A percentile compares a stretch with the other conserved stretches of the same genome.
These are phyloP conservation scores for Globisporangium irregulare DNA, from an alignment of 352 stramenopile genomes.

Conservation along the genomic window DNA sequence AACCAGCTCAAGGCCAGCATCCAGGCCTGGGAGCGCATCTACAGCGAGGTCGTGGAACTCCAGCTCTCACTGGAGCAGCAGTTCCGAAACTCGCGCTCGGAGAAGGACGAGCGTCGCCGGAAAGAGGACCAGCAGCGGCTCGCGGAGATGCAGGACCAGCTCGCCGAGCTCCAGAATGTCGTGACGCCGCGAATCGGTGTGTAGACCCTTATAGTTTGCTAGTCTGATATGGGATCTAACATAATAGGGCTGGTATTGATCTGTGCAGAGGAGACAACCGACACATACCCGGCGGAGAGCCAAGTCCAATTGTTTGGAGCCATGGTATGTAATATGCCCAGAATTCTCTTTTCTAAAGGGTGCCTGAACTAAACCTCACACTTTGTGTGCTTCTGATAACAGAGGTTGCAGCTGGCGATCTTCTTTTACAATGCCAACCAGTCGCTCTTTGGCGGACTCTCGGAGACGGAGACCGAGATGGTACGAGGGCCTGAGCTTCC, in stretches of 20 bases:
- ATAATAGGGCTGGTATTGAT: neutral
- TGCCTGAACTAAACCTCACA: neutral
- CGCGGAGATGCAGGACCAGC: conserved; percentile 33
- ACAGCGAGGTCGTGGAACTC: conserved; percentile 25
- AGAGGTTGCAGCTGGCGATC: conserved; percentile 67
- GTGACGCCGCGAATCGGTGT: conserved; percentile 44
- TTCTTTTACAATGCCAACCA: conserved; percentile 75
- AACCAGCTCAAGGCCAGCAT: conserved; percentile 41
- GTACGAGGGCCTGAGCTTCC: conserved; percentile 21
- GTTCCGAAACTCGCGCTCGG: conserved; percentile 18
- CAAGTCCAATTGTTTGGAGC: conserved; percentile 55
- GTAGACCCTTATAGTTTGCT: neutral
- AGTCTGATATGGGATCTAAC: neutral
- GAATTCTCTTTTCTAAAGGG: too few species aligned
- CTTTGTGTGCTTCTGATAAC: conserved; percentile 8
- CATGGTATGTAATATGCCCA: conserved; percentile 31
- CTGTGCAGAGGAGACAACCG: conserved; percentile 35
- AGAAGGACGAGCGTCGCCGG: conserved; percentile 41
- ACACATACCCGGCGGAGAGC: conserved; percentile 28
- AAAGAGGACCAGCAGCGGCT: conserved; percentile 35
- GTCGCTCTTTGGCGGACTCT: conserved; percentile 47
- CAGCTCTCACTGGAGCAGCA: conserved; percentile 29
- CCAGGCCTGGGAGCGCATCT: conserved; percentile 25
- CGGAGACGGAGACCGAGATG: conserved; percentile 48
- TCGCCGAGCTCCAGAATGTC: conserved; percentile 34